These are phyloP conservation scores for Diversispora epigaea DNA, from an alignment of 192 early-diverging fungal species.

Conservation along the genomic window DNA sequence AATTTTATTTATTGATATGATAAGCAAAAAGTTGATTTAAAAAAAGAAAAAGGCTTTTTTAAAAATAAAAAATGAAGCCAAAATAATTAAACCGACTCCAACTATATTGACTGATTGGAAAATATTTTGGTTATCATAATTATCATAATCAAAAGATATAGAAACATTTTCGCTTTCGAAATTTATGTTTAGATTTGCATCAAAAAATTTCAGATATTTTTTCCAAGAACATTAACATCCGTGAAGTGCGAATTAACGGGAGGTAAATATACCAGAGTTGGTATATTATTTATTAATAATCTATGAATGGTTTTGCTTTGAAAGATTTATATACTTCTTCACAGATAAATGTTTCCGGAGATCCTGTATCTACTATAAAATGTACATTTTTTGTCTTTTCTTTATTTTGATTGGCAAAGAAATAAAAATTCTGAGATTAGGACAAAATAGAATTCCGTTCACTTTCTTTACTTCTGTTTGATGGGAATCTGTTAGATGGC, in stretches of 20 bases:
- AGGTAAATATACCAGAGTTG: neutral
- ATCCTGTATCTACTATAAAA: too few species aligned
- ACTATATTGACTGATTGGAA: too few species aligned
- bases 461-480: neutral
- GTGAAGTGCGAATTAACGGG: neutral
- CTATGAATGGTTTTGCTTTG: neutral
- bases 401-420: conserved; percentile 5
- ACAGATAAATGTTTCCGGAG: neutral
- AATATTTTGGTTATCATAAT: neutral
- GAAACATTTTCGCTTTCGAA: conserved; percentile 4
- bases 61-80: conserved; percentile 7
- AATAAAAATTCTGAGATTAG: neutral
- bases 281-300: conserved; percentile 2
- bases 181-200: neutral
- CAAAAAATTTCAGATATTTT: neutral
- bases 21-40: too few species aligned
- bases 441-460: neutral
- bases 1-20: too few species aligned
- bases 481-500: neutral
- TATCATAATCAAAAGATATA: neutral
- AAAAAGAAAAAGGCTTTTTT: too few species aligned
- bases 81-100: neutral
- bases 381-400: conserved; percentile 15
- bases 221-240: neutral
- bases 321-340: conserved; percentile 7